Conservation (phyloP, 208 protist genomes). For the Crithidia bombi region DNA sequence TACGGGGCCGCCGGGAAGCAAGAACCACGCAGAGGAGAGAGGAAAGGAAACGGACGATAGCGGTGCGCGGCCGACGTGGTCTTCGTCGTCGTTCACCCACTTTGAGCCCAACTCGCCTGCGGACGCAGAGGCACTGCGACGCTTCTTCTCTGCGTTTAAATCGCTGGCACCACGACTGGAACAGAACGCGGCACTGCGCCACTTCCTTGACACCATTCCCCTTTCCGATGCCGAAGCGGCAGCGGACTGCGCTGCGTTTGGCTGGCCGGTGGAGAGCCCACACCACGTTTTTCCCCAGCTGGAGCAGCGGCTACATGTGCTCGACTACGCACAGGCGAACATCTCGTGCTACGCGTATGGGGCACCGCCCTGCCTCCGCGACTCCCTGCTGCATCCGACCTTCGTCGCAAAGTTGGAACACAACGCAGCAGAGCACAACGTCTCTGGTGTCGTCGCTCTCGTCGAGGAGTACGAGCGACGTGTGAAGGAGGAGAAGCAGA, state of each 20-base stretch:
- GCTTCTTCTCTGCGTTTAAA: constrained; percentile 47
- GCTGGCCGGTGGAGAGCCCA: constrained; percentile 53
- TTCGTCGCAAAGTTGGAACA: constrained; percentile 57
- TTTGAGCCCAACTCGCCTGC: constrained; percentile 1
- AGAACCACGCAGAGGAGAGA: constrained; percentile 10
- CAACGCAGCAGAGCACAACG: constrained; percentile 44
- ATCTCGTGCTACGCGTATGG: not conserved
- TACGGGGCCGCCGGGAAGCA: not conserved
- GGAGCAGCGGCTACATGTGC: constrained; percentile 36
- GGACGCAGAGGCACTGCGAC: constrained; percentile 33
- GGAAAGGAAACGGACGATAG: constrained; percentile 8
- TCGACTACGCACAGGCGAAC: not conserved
- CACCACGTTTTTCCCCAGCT: constrained; percentile 78
- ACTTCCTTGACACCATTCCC: constrained; percentile 58
- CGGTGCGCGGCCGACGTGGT: not conserved
- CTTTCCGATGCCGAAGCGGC: constrained; percentile 1
- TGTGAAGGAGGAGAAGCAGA: constrained; percentile 48
- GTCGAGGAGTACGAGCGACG: constrained; percentile 63
- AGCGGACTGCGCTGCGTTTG: not conserved
- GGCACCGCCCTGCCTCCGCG: constrained; percentile 44
- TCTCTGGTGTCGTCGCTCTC: constrained; percentile 45
- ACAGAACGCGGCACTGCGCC: constrained; percentile 35
- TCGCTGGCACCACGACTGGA: constrained; percentile 39
- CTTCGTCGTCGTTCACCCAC: not conserved
- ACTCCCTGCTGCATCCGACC: constrained; percentile 72